Evolutionary conservation across 306 rosid genomes (phyloP).

Genomic region (Lathyrus sativus): DNA sequence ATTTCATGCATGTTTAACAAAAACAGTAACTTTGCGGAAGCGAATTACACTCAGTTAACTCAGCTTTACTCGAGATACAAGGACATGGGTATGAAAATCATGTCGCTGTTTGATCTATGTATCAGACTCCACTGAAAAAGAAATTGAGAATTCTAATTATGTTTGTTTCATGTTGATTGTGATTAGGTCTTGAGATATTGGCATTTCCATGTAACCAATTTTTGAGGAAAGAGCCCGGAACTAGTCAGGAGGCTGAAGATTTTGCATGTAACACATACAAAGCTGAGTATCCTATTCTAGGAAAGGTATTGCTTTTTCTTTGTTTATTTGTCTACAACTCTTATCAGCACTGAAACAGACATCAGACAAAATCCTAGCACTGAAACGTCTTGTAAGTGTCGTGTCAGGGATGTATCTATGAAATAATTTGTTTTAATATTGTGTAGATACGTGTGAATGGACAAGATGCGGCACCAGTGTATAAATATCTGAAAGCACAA

Average conservation of each 20-base stretch:
- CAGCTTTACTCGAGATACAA: constrained; percentile 69
- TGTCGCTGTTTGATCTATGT: background rate
- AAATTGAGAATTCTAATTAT: background rate
- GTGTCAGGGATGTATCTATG: no score
- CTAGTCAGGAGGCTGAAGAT: constrained; percentile 66
- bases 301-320: constrained; percentile 55
- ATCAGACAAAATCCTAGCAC: no score
- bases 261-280: constrained; percentile 82
- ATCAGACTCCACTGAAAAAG: background rate
- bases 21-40: constrained; percentile 70
- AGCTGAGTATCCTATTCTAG: constrained; percentile 88
- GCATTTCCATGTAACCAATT: constrained; percentile 99
- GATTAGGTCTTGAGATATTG: constrained; percentile 79
- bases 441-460: constrained; percentile 81
- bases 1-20: background rate
- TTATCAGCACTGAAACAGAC: no score
- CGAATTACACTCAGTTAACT: constrained; percentile 82
- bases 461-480: constrained; percentile 61
- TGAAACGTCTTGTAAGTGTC: no score
- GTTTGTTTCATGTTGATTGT: background rate
- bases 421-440: background rate
- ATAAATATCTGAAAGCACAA: constrained; percentile 70
- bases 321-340: no score
- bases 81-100: constrained; percentile 52
- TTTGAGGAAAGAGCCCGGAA: constrained; percentile 81